Percentiles rank a stretch among this genome's conserved stretches.
These are phyloP conservation scores for Podospora fimiseda DNA, from an alignment of 495 filamentous ascomycete genomes.

Conservation along the genomic window DNA sequence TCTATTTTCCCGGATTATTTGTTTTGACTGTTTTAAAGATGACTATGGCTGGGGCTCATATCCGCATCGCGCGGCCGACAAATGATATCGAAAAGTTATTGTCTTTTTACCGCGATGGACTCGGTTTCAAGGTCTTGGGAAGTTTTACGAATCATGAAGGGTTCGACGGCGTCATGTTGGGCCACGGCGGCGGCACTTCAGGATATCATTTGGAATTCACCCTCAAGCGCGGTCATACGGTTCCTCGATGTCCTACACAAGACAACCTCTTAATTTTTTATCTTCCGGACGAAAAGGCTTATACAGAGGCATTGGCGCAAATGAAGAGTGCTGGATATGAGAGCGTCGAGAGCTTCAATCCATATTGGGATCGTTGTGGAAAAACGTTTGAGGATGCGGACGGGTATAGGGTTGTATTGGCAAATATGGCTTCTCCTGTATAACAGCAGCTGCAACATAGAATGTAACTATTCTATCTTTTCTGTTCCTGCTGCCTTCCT, in stretches of 20 bases:
- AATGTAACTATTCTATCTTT: neutral
- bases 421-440: constrained; percentile 22
- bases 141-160: constrained; percentile 25
- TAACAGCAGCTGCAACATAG: too few relatives aligned
- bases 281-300: constrained; percentile 16
- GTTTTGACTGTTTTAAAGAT: too few relatives aligned
- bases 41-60: constrained; percentile 18
- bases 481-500: neutral
- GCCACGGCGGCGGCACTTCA: constrained; percentile 9
- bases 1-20: too few relatives aligned
- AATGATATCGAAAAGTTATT: constrained; percentile 26
- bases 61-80: constrained; percentile 31
- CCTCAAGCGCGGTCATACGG: constrained; percentile 14
- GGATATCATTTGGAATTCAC: constrained; percentile 34
- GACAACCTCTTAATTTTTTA: constrained; percentile 34
- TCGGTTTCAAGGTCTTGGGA: constrained; percentile 25
- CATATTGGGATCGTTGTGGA: constrained; percentile 30
- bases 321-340: constrained; percentile 21
- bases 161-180: constrained; percentile 29
- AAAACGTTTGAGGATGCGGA: constrained; percentile 33
- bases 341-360: constrained; percentile 25
- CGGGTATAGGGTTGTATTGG: constrained; percentile 32
- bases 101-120: constrained; percentile 28
- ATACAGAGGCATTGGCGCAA: constrained; percentile 17
- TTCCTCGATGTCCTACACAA: constrained; percentile 26